These are phyloP conservation scores for Castanea sativa DNA, from an alignment of 306 rosid species.

Conservation along the genomic window DNA sequence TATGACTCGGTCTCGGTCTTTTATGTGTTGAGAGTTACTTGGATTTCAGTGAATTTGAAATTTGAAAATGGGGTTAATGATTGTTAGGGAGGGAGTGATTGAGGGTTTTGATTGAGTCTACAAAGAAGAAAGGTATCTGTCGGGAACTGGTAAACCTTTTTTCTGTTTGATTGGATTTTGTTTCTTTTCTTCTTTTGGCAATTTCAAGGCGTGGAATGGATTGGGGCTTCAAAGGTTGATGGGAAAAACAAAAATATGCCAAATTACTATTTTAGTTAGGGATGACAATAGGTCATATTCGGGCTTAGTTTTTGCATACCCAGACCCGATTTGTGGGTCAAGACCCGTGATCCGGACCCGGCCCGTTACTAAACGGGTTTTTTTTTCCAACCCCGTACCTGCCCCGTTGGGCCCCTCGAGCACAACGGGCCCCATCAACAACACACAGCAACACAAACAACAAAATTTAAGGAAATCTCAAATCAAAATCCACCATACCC, in stretches of 20 bases:
- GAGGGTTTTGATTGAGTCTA: slow-evolving; percentile 36
- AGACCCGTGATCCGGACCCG: accelerated
- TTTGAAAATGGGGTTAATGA: slow-evolving; percentile 38
- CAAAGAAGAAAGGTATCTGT: slow-evolving; percentile 42
- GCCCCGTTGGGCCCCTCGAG: too few species aligned
- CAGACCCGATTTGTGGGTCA: too few species aligned
- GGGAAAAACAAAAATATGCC: neutral
- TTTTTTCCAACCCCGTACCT: too few species aligned
- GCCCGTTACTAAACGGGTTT: too few species aligned
- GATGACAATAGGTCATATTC: accelerated
- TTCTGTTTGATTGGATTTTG: slow-evolving; percentile 28
- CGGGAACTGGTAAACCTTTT: slow-evolving; percentile 42
- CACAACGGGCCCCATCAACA: too few species aligned
- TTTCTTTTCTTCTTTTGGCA: slow-evolving; percentile 14
- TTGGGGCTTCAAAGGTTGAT: neutral
- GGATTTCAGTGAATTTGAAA: slow-evolving; percentile 46
- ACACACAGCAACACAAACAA: too few species aligned
- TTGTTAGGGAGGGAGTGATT: slow-evolving; percentile 21
- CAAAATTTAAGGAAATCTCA: too few species aligned
- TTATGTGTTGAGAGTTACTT: neutral
- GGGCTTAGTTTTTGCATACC: too few species aligned
- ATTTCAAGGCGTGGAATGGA: slow-evolving; percentile 5
- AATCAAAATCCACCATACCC: too few species aligned
- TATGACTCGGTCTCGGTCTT: too few species aligned
- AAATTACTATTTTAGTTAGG: too few species aligned